Conservation (phyloP, 2,329 filamentous ascomycete genomes). For the Colletotrichum sp. region DNA sequence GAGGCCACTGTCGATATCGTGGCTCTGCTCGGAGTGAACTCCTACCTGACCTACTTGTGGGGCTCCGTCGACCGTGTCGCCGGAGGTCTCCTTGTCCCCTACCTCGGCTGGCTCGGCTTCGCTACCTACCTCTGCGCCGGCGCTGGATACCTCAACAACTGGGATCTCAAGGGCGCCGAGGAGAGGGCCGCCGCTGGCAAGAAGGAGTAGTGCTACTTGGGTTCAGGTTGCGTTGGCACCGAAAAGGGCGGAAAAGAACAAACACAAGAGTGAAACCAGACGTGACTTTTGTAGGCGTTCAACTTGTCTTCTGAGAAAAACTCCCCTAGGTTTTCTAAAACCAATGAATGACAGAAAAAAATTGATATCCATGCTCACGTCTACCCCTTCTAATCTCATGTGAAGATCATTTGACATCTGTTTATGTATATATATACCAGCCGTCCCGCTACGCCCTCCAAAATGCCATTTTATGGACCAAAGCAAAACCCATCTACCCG, state of each 20-base stretch:
- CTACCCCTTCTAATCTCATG: neutral
- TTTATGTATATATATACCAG: neutral
- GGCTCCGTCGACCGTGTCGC: constrained; percentile 74
- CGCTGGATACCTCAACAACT: constrained; percentile 71
- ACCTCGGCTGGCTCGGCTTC: constrained; percentile 85
- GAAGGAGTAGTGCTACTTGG: constrained; percentile 20
- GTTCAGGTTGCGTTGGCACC: neutral
- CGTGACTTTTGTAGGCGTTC: neutral
- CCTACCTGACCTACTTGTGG: constrained; percentile 79
- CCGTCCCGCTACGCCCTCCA: constrained; percentile 8
- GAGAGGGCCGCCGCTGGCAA: constrained; percentile 27
- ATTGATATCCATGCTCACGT: neutral
- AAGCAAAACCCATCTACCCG: neutral
- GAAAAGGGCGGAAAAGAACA: neutral
- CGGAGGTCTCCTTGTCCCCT: constrained; percentile 79
- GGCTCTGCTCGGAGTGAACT: constrained; percentile 73
- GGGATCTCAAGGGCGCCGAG: constrained; percentile 53
- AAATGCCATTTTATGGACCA: neutral
- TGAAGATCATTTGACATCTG: neutral
- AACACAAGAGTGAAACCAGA: neutral
- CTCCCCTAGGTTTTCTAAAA: neutral
- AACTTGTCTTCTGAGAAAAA: neutral
- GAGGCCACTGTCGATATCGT: constrained; percentile 79
- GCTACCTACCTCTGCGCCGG: constrained; percentile 83
- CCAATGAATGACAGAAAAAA: neutral